Evolutionary conservation across 768 basidiomycete species (phyloP), one percentile per base, ranked within the genome.

Genomic region (Serendipita sp.): DNA sequence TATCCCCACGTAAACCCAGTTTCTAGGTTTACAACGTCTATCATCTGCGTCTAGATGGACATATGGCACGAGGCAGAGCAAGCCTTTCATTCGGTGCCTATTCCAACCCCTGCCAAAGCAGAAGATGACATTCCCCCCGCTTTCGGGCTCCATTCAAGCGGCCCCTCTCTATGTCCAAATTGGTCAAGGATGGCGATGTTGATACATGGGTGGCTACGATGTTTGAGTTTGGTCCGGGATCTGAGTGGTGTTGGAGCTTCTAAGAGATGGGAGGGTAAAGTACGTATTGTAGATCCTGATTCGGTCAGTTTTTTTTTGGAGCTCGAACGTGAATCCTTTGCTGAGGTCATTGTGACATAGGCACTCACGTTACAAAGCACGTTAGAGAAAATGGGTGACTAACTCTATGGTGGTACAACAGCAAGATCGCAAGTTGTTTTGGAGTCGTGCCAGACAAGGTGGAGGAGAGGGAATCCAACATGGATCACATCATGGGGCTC

Each of bases 101-200:
- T 32, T 34, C 24, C 32, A 32, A 54, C 28, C 18, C 62, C 65
- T 28, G 18, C 60, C 51, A 35, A n/a, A 8, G 28, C 56, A 32
- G 56, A 2, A 24, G 18, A 24, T 10, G 56, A 32, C 3, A n/a
- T 60, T 4, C 56, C 24, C 56, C 13, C 56, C 56, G 28, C 56
- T 60, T 10, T 37, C 16, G 4, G 56, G 56, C 56, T 32, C 30
- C 5, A 34, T 8, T 30, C 80, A 80, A 34, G 71, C 88, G 18
- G 83, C 96, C 96, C 0, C 76, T 98, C 38, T 93, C 92, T 15
- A 93, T 97, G 73, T 92, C 96, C 4, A 89, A 92, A 73, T 99
- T 95, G 96, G 92, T 92, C 44, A 91, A 92, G 74, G 86, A 88
- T 5, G 95, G 95, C 35, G 89, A 94, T 71, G 83, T 94, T 28